phyloP scores from a whole-genome alignment of 176 grass and related monocot species.

The Aegilops umbellulata region DNA sequence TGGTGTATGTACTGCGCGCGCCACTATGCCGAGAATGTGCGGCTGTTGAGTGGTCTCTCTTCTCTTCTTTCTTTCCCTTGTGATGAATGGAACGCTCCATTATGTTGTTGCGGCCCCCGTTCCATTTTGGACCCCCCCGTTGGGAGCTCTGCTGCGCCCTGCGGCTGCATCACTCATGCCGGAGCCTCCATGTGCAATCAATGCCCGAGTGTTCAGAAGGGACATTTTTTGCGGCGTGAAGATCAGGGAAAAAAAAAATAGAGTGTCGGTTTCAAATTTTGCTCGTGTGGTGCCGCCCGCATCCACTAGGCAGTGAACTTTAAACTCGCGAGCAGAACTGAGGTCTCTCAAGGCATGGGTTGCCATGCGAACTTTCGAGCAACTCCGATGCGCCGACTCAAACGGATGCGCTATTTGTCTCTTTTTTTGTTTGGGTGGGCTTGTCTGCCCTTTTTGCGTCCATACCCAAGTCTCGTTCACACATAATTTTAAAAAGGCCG shows the following conservation, averaged over 20 bases:
- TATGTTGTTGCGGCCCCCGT: too few species aligned
- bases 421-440: too few species aligned
- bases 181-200: constrained; percentile 55
- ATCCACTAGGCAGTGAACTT: too few species aligned
- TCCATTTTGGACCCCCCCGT: not conserved
- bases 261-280: constrained; percentile 13
- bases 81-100: not conserved
- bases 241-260: not conserved
- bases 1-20: not conserved
- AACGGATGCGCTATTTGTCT: too few species aligned
- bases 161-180: constrained; percentile 14
- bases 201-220: not conserved
- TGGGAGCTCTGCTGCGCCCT: not conserved
- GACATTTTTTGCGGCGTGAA: not conserved
- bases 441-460: too few species aligned
- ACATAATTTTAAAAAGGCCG: too few species aligned
- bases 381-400: too few species aligned
- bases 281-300: not conserved
- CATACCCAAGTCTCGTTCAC: too few species aligned
- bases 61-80: too few species aligned
- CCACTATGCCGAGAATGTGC: constrained; percentile 5
- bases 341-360: too few species aligned
- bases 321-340: too few species aligned
- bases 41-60: not conserved
- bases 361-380: too few species aligned